Evolutionary conservation across 2,329 filamentous ascomycete species (phyloP).

Genomic region (Paradendryphiella salina): DNA sequence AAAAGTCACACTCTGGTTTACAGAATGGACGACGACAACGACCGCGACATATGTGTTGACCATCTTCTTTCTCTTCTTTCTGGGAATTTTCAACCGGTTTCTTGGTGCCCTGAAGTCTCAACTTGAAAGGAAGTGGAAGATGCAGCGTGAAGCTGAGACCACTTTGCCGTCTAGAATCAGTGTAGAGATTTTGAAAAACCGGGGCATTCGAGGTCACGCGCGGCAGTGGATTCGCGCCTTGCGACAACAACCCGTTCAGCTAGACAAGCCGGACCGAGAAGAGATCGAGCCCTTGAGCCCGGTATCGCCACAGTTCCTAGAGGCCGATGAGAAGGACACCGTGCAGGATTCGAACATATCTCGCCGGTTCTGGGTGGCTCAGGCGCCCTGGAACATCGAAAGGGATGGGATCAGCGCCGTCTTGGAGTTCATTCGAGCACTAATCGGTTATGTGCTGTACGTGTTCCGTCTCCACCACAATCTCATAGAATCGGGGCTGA

Average conservation of each 20-base stretch:
- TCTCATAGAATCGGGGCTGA: not conserved
- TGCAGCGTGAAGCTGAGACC: not conserved
- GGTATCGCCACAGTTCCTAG: not conserved
- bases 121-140: slow-evolving; percentile 29
- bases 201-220: slow-evolving; percentile 7
- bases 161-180: not conserved
- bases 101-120: slow-evolving; percentile 35
- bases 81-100: slow-evolving; percentile 38
- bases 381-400: slow-evolving; percentile 25
- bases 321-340: not conserved
- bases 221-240: slow-evolving; percentile 22
- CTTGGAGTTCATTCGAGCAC: slow-evolving; percentile 31
- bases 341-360: not conserved
- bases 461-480: slow-evolving; percentile 1
- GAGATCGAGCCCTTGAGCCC: slow-evolving; percentile 29
- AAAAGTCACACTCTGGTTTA: slow-evolving; percentile 36
- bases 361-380: slow-evolving; percentile 24
- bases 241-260: slow-evolving; percentile 7
- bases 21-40: slow-evolving; percentile 34
- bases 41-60: slow-evolving; percentile 30
- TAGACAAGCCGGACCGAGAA: slow-evolving; percentile 16
- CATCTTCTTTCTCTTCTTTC: slow-evolving; percentile 32
- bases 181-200: slow-evolving; percentile 1
- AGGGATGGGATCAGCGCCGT: slow-evolving; percentile 24
- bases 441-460: slow-evolving; percentile 38